Percentiles rank a stretch among this genome's conserved stretches.
These are phyloP conservation scores for Metschnikowia similis DNA, from an alignment of 805 yeast species.

Conservation along the genomic window DNA sequence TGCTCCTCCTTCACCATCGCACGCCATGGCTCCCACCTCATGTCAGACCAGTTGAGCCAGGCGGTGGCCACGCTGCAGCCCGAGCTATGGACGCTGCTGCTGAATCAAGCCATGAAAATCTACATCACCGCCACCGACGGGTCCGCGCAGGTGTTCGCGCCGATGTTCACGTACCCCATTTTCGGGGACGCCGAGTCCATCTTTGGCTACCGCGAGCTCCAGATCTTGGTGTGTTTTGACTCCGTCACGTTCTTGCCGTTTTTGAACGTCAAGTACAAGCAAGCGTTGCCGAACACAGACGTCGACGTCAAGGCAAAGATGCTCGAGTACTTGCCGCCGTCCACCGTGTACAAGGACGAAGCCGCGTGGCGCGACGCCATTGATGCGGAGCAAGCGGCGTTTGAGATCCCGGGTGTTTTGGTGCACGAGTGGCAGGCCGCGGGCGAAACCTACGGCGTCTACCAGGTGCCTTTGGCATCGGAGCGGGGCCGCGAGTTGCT, in stretches of 20 bases:
- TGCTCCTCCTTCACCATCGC: no score
- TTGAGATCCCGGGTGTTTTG: slow-evolving; percentile 39
- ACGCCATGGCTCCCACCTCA: not conserved
- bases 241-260: slow-evolving; percentile 70
- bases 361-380: slow-evolving; percentile 58
- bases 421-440: slow-evolving; percentile 27
- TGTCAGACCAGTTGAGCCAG: not conserved
- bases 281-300: slow-evolving; percentile 51
- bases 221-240: slow-evolving; percentile 67
- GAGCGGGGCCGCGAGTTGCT: slow-evolving; percentile 50
- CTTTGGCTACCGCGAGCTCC: slow-evolving; percentile 73
- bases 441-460: slow-evolving; percentile 46
- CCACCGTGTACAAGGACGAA: slow-evolving; percentile 61
- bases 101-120: slow-evolving; percentile 63
- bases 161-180: slow-evolving; percentile 85
- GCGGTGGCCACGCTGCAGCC: slow-evolving; percentile 43
- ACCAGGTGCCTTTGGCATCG: slow-evolving; percentile 43
- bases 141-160: slow-evolving; percentile 58
- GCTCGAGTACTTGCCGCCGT: slow-evolving; percentile 56
- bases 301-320: slow-evolving; percentile 58
- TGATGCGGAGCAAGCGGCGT: slow-evolving; percentile 43
- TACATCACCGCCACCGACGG: slow-evolving; percentile 53
- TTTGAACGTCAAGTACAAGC: slow-evolving; percentile 53
- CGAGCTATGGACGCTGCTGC: slow-evolving; percentile 69
- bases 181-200: slow-evolving; percentile 89